These are phyloP conservation scores for Penicillium paradoxum DNA, from an alignment of 495 filamentous ascomycete genomes.

Conservation along the genomic window DNA sequence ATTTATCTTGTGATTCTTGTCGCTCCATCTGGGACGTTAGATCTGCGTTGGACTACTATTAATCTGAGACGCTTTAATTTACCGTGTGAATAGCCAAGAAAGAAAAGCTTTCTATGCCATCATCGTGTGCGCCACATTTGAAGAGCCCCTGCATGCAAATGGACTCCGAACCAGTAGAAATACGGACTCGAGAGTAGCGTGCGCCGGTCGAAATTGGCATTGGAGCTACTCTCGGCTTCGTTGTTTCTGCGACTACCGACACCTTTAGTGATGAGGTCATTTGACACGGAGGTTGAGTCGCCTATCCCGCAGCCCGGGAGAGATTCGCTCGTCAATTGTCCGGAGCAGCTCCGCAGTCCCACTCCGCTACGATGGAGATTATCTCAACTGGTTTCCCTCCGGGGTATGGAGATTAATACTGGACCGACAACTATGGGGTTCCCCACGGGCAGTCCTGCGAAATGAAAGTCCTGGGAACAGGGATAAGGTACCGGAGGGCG, in stretches of 20 bases:
- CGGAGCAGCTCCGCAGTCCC: conserved; percentile 1
- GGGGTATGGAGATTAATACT: too few species aligned
- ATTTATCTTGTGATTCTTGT: conserved; percentile 6
- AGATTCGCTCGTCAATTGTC: neutral
- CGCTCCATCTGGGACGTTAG: neutral
- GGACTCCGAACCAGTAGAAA: conserved; percentile 11
- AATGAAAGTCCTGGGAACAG: conserved; percentile 2
- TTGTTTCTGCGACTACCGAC: conserved; percentile 13
- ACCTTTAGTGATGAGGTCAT: conserved; percentile 8
- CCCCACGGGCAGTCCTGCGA: conserved; percentile 20
- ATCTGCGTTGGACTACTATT: neutral
- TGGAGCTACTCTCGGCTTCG: neutral
- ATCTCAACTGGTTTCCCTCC: neutral
- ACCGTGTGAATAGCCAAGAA: neutral
- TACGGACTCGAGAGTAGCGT: neutral
- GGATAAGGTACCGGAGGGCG: conserved; percentile 13
- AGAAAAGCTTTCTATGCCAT: conserved; percentile 1
- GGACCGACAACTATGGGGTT: neutral
- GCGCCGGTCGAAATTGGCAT: neutral
- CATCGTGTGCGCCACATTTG: neutral
- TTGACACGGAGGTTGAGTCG: neutral
- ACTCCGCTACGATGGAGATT: neutral
- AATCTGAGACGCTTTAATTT: neutral
- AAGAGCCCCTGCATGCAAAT: conserved; percentile 12
- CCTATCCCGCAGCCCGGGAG: neutral